Evolutionary conservation across 2,329 filamentous ascomycete genomes (phyloP), one percentile per base, ranked within the genome.

Genomic region (Orbilia blumenaviensis): DNA sequence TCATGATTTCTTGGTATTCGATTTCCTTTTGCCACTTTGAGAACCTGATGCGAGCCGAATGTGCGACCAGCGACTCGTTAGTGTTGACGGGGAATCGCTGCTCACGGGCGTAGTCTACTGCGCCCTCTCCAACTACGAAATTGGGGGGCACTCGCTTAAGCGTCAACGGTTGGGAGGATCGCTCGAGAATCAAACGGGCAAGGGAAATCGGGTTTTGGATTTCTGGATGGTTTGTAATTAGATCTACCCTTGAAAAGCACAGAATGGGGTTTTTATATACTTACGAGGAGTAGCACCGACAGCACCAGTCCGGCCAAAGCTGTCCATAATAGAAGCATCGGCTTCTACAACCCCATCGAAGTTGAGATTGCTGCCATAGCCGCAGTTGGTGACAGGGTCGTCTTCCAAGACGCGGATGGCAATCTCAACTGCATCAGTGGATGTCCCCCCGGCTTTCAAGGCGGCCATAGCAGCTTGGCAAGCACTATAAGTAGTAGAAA

Each of bases 371-470:
- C 95, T 99, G 52, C 96, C 95, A 82, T 92, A 98, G 0, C 95
- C 95, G 38, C 94, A 92, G 82, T 99, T 99, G 36, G 96, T 99
- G 79, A 99, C 96, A 80, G 97, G 93, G 69, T 91, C 90, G 82
- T 99, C 92, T 83, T 99, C 95, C 16, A 99, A 88, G 18, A 92
- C 86, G 79, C 91, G 92, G 80, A 99, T 89, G 29, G 95, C 93
- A 60, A 91, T 90, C 83, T 97, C 95, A 21, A 97, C 91, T 14
- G 94, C 95, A 81, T 98, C 93, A 2, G 94, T 86, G 3, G 95
- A 92, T 44, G 89, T 89, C 8, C 90, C 91, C 23, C 95, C 95
- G 78, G 87, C 88, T 80, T 88, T 91, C 74, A 99, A 85, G 76
- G 96, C 87, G 60, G 87, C 87, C 92, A 98, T 97, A 34, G 89